Conservation (phyloP, 1,284 basidiomycete genomes). For the Sutorius eximius region DNA sequence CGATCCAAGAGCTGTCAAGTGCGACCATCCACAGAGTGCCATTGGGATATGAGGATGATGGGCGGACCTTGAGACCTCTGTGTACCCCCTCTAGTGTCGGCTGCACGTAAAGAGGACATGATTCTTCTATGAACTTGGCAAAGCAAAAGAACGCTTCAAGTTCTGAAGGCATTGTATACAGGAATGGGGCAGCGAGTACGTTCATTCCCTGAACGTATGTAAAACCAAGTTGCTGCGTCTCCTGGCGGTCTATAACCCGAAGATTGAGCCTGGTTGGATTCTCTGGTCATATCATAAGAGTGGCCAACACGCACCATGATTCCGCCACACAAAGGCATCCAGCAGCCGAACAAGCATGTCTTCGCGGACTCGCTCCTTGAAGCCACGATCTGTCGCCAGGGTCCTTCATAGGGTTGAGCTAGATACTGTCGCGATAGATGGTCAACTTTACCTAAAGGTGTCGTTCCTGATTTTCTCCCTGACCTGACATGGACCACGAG, state of each 20-base stretch:
- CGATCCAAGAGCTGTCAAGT: conserved; percentile 78
- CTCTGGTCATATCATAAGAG: neutral
- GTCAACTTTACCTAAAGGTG: conserved; percentile 65
- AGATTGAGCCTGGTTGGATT: neutral
- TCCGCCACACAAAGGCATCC: conserved; percentile 97
- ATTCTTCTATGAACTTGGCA: conserved; percentile 89
- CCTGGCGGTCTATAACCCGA: conserved; percentile 59
- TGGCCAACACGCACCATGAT: conserved; percentile 57
- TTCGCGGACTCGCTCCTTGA: conserved; percentile 92
- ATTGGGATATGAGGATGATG: neutral
- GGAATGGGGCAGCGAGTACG: conserved; percentile 93
- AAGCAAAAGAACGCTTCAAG: conserved; percentile 97
- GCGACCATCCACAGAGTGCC: neutral
- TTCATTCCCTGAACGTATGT: conserved; percentile 99
- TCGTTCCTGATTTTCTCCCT: conserved; percentile 87
- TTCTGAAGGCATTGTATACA: conserved; percentile 95
- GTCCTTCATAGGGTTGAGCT: conserved; percentile 57
- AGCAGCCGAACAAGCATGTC: conserved; percentile 94
- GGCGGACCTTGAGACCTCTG: conserved; percentile 81
- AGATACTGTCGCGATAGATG: neutral
- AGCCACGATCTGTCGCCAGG: conserved; percentile 90
- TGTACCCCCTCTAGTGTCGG: conserved; percentile 95
- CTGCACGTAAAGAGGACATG: conserved; percentile 92
- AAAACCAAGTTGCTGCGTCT: conserved; percentile 74
- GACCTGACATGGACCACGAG: conserved; percentile 82